phyloP scores from a whole-genome alignment of 2,329 filamentous ascomycete species.

The Ophiognomonia clavigignenti-juglandacearum region DNA sequence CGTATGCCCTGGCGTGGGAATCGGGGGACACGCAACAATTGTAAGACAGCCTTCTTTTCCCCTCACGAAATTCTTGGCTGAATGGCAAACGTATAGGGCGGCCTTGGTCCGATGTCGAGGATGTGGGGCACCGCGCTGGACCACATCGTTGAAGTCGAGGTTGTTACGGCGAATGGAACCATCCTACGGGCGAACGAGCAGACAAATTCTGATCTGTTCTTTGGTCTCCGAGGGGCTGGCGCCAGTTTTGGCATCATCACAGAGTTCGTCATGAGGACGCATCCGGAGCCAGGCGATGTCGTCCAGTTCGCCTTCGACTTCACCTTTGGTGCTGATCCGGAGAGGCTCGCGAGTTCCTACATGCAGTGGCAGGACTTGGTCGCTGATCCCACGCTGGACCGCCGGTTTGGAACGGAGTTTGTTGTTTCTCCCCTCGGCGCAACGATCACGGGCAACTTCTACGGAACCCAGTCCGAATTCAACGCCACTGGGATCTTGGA shows the following conservation, averaged over 20 bases:
- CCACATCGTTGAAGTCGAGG: slow-evolving; percentile 49
- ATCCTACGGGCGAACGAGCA: slow-evolving; percentile 42
- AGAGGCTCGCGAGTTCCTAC: slow-evolving; percentile 44
- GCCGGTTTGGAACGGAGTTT: slow-evolving; percentile 54
- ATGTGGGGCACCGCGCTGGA: slow-evolving; percentile 56
- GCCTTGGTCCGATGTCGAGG: slow-evolving; percentile 52
- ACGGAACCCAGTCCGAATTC: slow-evolving; percentile 54
- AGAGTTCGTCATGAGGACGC: slow-evolving; percentile 51
- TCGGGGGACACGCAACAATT: slow-evolving; percentile 55
- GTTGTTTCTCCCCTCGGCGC: slow-evolving; percentile 48
- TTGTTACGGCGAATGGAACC: slow-evolving; percentile 51
- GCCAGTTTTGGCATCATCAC: slow-evolving; percentile 54
- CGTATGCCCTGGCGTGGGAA: slow-evolving; percentile 53
- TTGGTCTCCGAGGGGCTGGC: slow-evolving; percentile 50
- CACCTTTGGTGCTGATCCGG: slow-evolving; percentile 38
- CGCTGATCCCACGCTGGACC: slow-evolving; percentile 48
- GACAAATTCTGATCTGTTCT: slow-evolving; percentile 51
- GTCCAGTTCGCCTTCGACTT: slow-evolving; percentile 56
- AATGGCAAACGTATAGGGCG: slow-evolving; percentile 35
- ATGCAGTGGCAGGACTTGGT: slow-evolving; percentile 55
- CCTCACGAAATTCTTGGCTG: neutral
- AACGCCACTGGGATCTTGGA: slow-evolving; percentile 42
- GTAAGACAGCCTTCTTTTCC: slow-evolving; percentile 24
- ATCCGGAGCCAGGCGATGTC: slow-evolving; percentile 48
- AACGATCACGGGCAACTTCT: slow-evolving; percentile 56